Base-by-base conservation (phyloP, 768 basidiomycete genomes). In the Xerocomellus amylosporus region DNA sequence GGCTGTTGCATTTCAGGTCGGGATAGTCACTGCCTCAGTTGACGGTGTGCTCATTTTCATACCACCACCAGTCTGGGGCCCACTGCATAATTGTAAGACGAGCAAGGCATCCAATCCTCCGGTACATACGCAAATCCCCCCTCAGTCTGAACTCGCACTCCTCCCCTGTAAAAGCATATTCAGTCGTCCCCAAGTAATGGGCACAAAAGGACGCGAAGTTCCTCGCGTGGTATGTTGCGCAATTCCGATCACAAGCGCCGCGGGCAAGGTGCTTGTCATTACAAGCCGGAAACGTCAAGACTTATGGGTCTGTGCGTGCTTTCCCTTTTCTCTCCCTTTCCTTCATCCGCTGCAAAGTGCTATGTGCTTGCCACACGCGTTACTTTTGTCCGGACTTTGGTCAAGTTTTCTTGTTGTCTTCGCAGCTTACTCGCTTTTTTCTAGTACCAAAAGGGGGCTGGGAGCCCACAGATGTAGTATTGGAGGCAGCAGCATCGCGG, bases 391-490 rank as follows among this genome's bases (percentile, higher is more conserved):
- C 10, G 19, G 19, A 38, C 22, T 40, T 48, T 53, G 14, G 38
- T 49, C 28, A 4, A 12, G 10, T 53, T 42, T 13, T 46, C 17
- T 15, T 30, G 10, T 56, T 47, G 15, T 22, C 48, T 45, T 42
- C 34, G n/a, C 17, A 24, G 33, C 60, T 58, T 42, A 56, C 58
- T 26, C 51, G 26, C 9, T 24, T 47, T 45, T 56, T 52, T 55
- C 51, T 68, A 93, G 91, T 93, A 66, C 91, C 91, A n/a, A 93
- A 93, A 78, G 91, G 91, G 71, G 91, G 91, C 68, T 93, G 86
- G 86, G 91, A 93, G 74, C 76, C 83, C 62, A 79, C 86, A 53
- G 91, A 93, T 80, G 84, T 79, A 64, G 79, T 77, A 72, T 76
- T 93, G 66, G 90, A 92, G 79, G 86, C 84, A 76, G 91, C 91